Percentiles rank a stretch among this genome's conserved stretches.
These are phyloP conservation scores for Ustilago trichophora DNA, from an alignment of 1,284 basidiomycete genomes.

Conservation along the genomic window DNA sequence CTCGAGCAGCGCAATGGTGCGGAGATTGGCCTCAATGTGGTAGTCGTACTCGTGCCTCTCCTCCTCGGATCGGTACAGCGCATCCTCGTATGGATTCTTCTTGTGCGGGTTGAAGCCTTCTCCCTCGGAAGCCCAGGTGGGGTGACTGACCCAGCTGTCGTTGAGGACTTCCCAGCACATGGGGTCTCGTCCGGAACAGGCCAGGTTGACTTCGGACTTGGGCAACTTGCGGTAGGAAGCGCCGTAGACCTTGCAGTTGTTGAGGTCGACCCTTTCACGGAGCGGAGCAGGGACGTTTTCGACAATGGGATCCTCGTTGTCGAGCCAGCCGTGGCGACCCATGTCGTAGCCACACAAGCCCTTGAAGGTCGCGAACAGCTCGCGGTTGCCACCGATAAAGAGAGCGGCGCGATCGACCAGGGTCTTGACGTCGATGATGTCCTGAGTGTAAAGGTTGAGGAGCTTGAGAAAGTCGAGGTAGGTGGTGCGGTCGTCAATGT, in stretches of 20 bases:
- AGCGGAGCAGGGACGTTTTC: slow-evolving; percentile 67
- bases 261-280: slow-evolving; percentile 64
- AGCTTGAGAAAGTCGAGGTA: slow-evolving; percentile 97
- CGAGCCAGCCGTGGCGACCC: slow-evolving; percentile 73
- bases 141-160: slow-evolving; percentile 79
- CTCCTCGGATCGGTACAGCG: slow-evolving; percentile 94
- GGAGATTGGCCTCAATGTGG: slow-evolving; percentile 88
- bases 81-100: slow-evolving; percentile 96
- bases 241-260: slow-evolving; percentile 71
- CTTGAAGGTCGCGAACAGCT: slow-evolving; percentile 86
- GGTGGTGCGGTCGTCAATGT: slow-evolving; percentile 82
- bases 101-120: slow-evolving; percentile 93
- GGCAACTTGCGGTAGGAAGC: slow-evolving; percentile 93
- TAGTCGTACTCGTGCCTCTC: slow-evolving; percentile 99
- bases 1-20: slow-evolving; percentile 91
- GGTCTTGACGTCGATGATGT: slow-evolving; percentile 83
- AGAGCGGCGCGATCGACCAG: slow-evolving; percentile 86
- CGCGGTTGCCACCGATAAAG: slow-evolving; percentile 80
- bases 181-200: slow-evolving; percentile 92
- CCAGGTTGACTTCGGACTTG: slow-evolving; percentile 82
- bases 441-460: slow-evolving; percentile 92
- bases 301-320: slow-evolving; percentile 68
- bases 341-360: slow-evolving; percentile 80
- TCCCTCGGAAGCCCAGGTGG: slow-evolving; percentile 94
- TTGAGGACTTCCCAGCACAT: slow-evolving; percentile 94